Conservation (phyloP, 2,329 filamentous ascomycete genomes). For the Fusarium illudens region DNA sequence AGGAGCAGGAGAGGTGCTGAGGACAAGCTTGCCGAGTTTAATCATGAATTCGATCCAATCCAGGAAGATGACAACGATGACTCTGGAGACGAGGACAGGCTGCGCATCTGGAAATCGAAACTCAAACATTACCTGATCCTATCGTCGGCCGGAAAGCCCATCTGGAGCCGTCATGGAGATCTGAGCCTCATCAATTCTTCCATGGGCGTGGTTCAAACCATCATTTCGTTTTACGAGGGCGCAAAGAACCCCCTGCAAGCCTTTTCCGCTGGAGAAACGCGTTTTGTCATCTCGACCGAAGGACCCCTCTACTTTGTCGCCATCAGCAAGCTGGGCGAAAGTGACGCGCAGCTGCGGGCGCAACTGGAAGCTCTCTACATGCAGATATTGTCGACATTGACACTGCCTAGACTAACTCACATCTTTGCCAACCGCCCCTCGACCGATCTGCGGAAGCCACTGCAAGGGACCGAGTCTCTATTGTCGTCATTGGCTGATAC, state of each 20-base stretch:
- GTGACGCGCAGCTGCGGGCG: conserved; percentile 82
- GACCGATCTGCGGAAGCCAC: conserved; percentile 87
- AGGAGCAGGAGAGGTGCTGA: conserved; percentile 54
- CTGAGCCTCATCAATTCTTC: conserved; percentile 89
- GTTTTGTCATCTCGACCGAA: conserved; percentile 85
- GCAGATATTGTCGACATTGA: conserved; percentile 96
- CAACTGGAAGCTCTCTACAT: conserved; percentile 96
- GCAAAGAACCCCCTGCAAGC: conserved; percentile 78
- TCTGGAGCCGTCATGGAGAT: conserved; percentile 95
- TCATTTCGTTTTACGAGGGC: conserved; percentile 95
- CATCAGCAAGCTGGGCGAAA: conserved; percentile 92
- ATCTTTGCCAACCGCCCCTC: conserved; percentile 92
- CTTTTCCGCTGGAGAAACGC: conserved; percentile 86
- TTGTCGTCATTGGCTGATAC: conserved; percentile 92
- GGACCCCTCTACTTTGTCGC: conserved; percentile 93
- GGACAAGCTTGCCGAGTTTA: conserved; percentile 72
- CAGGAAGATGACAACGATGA: conserved; percentile 60
- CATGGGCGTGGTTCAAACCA: conserved; percentile 94
- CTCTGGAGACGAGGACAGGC: conserved; percentile 63
- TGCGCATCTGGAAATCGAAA: conserved; percentile 87
- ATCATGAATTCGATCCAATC: conserved; percentile 80
- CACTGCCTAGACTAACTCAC: conserved; percentile 82
- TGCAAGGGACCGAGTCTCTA: conserved; percentile 90
- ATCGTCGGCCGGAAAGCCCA: conserved; percentile 94
- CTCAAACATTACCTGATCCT: conserved; percentile 97